These are phyloP conservation scores for Carex littledalei DNA, from an alignment of 176 grass and related monocot species.

Conservation along the genomic window DNA sequence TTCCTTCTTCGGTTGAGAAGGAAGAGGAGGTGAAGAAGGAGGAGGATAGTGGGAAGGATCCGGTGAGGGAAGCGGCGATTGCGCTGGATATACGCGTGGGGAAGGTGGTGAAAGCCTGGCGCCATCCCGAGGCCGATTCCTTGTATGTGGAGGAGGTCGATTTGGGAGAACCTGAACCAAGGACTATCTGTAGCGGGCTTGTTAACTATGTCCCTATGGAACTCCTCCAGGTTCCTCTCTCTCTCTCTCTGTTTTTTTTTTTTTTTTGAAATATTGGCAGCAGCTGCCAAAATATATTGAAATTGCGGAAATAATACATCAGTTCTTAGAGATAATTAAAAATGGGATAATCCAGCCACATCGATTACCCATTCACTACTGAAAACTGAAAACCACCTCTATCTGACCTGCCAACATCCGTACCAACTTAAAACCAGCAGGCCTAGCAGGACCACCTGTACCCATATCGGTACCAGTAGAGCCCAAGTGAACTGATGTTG, in stretches of 20 bases:
- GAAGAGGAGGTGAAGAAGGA: slow-evolving; percentile 7
- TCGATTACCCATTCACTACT: too few species aligned
- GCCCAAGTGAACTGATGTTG: too few species aligned
- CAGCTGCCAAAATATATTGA: too few species aligned
- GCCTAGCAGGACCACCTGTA: too few species aligned
- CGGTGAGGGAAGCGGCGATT: slow-evolving; percentile 44
- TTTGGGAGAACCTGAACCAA: slow-evolving; percentile 67
- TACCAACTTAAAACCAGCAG: too few species aligned
- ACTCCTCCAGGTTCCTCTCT: slow-evolving; percentile 47
- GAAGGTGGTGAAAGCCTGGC: slow-evolving; percentile 70
- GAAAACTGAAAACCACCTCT: too few species aligned
- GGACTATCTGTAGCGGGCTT: slow-evolving; percentile 91
- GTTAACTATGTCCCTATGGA: slow-evolving; percentile 73
- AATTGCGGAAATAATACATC: too few species aligned
- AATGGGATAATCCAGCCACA: too few species aligned
- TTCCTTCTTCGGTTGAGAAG: slow-evolving; percentile 26
- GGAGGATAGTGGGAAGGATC: slow-evolving; percentile 26
- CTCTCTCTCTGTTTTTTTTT: not conserved
- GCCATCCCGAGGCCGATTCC: slow-evolving; percentile 79
- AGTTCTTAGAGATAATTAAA: too few species aligned
- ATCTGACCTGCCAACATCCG: too few species aligned
- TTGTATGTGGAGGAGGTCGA: slow-evolving; percentile 92
- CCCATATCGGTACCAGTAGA: too few species aligned
- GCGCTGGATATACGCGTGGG: slow-evolving; percentile 77
- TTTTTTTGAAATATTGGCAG: too few species aligned